Base-by-base conservation (phyloP, 1,139 yeast species). In the Candida sp. region DNA sequence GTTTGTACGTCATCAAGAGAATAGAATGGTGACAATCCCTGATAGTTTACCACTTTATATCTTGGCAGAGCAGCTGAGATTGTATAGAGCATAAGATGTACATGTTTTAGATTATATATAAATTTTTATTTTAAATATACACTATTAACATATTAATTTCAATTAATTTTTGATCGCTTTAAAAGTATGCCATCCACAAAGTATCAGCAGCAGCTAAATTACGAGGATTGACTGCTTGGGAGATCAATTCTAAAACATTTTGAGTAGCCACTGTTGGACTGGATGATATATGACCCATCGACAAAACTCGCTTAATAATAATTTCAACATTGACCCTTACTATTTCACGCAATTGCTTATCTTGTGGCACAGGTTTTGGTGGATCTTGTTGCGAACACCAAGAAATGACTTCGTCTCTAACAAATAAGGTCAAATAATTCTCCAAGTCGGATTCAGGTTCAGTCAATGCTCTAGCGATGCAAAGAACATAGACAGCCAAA, bases 221-320 rank as follows among this genome's bases (percentile, higher is more conserved):
- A 55, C 97, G 81, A 30, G 99, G 98, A 59, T 91, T 93, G 11
- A 93, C 99, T 4, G 99, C 98, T 58, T 88, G 95, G 3, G 96
- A 86, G 43, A 95, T 89, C 59, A 93, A 77, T 54, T 93, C 98
- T 53, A 93, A 77, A 32, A 91, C 89, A 49, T 88, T 86, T 61
- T 93, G 99, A 40, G 97, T 89, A n/a, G 96, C 89, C 12, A 95
- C 95, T 8, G 75, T 66, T 22, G 86, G 82, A 21, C 87, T 82
- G 29, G 84, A 81, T 21, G 91, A 85, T 38, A 84, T 75, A 57
- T 87, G 96, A 3, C 95, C 91, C 69, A 95, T 72, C 41, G 84
- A 83, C 39, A 79, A 67, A 23, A 77, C 79, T 45, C 82, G 64
- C 64, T 89, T 87, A 45, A 85, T 82, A 39, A 95, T 86, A 42